Evolutionary conservation across 106 monocot species (phyloP).

Genomic region (Dendrobium nobile): DNA sequence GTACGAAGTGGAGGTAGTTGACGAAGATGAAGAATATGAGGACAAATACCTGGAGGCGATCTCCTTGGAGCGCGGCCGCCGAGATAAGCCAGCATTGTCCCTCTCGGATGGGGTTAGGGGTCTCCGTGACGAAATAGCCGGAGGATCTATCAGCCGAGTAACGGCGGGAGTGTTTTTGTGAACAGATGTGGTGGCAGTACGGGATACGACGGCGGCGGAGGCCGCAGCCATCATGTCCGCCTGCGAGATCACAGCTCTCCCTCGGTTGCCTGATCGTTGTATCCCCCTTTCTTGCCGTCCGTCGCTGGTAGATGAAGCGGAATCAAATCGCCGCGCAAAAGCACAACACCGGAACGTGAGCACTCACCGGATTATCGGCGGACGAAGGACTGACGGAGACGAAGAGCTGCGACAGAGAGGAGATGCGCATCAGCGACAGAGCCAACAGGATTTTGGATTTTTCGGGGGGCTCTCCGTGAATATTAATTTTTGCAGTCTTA

Average conservation of each 20-base stretch:
- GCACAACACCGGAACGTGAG: not conserved
- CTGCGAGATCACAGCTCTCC: not conserved
- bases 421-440: not conserved
- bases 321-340: not conserved
- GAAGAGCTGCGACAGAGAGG: not conserved
- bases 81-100: constrained; percentile 40
- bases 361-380: not conserved
- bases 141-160: not conserved
- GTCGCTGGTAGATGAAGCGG: not conserved
- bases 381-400: not conserved
- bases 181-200: not conserved
- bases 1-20: constrained; percentile 16
- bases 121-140: constrained; percentile 16
- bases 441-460: not conserved
- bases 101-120: constrained; percentile 66
- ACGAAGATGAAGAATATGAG: constrained; percentile 19
- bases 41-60: constrained; percentile 55
- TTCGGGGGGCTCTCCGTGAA: not conserved
- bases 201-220: constrained; percentile 3
- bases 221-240: constrained; percentile 23
- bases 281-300: not conserved
- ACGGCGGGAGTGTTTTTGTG: constrained; percentile 2
- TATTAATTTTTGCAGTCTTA: not conserved
- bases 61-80: constrained; percentile 34
- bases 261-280: not conserved